phyloP scores from a whole-genome alignment of 352 stramenopile species.

The Thraustochytrium striatum region DNA sequence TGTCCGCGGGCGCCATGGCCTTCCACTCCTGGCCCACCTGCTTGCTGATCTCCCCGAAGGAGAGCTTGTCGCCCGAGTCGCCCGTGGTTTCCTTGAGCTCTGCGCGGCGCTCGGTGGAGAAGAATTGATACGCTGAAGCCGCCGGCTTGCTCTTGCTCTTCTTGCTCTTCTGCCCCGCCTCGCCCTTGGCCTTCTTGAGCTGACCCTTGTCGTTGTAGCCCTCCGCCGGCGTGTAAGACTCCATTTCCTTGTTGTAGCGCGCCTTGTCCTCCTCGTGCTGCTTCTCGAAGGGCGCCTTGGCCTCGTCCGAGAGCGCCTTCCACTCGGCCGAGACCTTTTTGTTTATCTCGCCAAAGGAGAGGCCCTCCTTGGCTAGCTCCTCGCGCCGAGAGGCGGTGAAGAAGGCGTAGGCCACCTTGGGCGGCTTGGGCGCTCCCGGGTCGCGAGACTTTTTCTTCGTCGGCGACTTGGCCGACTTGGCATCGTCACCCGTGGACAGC shows the following conservation, averaged over 20 bases:
- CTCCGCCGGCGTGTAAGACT: conserved; percentile 57
- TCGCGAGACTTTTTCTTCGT: no score
- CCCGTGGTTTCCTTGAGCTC: conserved; percentile 47
- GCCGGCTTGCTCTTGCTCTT: no score
- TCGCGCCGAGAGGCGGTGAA: conserved; percentile 65
- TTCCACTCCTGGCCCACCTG: conserved; percentile 65
- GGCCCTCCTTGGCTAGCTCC: neutral
- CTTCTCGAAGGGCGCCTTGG: conserved; percentile 66
- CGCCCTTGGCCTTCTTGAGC: no score
- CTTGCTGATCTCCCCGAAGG: conserved; percentile 63
- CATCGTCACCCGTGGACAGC: neutral
- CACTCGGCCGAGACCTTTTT: conserved; percentile 64
- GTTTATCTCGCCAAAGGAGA: no score
- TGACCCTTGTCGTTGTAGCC: conserved; percentile 34
- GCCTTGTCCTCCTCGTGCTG: conserved; percentile 61
- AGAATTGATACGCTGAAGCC: conserved; percentile 67
- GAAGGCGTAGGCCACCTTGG: conserved; percentile 61
- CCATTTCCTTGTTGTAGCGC: conserved; percentile 65
- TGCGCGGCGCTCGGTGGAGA: conserved; percentile 63
- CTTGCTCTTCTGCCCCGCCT: no score
- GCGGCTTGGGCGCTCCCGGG: conserved; percentile 51
- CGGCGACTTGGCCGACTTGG: neutral
- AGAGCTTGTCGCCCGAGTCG: conserved; percentile 61
- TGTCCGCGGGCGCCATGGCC: conserved; percentile 60
- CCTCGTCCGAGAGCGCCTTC: conserved; percentile 60